These are phyloP conservation scores for Rugiboletus extremiorientalis DNA, from an alignment of 1,284 basidiomycete genomes.

Conservation along the genomic window DNA sequence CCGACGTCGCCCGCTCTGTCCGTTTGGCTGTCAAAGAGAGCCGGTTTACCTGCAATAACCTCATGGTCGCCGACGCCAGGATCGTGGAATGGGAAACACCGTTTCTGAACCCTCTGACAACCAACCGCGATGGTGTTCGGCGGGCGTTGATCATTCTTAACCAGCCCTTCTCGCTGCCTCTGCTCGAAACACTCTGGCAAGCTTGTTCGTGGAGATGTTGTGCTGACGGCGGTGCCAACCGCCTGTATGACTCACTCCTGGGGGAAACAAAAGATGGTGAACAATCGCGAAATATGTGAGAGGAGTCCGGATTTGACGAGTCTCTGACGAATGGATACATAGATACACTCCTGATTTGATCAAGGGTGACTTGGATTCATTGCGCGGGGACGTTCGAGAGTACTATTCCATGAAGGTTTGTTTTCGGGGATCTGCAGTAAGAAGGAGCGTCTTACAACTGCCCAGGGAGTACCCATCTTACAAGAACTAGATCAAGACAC, in stretches of 20 bases:
- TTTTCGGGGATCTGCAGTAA: not conserved
- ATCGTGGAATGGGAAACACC: conserved; percentile 34
- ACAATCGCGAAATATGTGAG: conserved; percentile 35
- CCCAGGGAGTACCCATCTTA: conserved; percentile 66
- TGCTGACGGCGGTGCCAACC: conserved; percentile 94
- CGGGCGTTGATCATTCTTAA: conserved; percentile 85
- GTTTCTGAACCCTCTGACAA: conserved; percentile 36
- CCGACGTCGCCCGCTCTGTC: not conserved
- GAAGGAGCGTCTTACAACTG: conserved; percentile 4
- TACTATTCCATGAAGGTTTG: conserved; percentile 68
- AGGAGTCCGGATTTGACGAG: not conserved
- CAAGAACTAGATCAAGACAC: conserved; percentile 77
- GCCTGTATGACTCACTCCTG: conserved; percentile 73
- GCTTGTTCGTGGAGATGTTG: conserved; percentile 68
- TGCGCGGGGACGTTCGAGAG: conserved; percentile 68
- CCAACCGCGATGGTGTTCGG: not conserved
- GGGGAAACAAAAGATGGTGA: conserved; percentile 11
- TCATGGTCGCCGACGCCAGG: conserved; percentile 5
- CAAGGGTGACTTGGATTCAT: conserved; percentile 92
- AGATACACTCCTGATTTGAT: conserved; percentile 84
- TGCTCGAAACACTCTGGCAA: conserved; percentile 72
- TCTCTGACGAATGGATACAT: conserved; percentile 5
- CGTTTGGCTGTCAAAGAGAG: not conserved
- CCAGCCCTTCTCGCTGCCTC: conserved; percentile 70
- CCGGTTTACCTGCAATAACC: not conserved